Conservation (phyloP, 2,329 filamentous ascomycete species). For the Penicillium occitanis region DNA sequence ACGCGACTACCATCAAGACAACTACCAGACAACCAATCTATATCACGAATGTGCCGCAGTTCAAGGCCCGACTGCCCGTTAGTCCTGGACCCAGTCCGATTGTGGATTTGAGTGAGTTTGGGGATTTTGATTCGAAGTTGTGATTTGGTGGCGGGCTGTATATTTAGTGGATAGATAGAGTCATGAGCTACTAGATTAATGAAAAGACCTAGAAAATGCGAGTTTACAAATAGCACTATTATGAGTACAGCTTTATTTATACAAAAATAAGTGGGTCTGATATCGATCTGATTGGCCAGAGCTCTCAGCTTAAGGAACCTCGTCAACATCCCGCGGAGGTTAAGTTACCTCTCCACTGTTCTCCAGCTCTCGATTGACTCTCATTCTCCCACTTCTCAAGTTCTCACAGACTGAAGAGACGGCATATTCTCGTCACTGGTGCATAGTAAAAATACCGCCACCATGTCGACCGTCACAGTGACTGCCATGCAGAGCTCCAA, state of each 20-base stretch:
- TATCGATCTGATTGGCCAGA: constrained; percentile 9
- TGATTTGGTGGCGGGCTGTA: constrained; percentile 38
- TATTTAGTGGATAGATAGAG: constrained; percentile 10
- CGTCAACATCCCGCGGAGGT: constrained; percentile 17
- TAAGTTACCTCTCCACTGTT: not conserved
- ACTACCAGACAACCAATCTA: constrained; percentile 48
- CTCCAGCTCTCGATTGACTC: not conserved
- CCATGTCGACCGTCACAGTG: constrained; percentile 82
- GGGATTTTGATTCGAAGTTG: constrained; percentile 81
- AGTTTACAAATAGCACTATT: not conserved
- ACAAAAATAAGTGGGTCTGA: not conserved
- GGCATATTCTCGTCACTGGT: too few relatives aligned
- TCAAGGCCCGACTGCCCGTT: constrained; percentile 72
- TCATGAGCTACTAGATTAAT: not conserved
- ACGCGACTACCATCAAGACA: constrained; percentile 33
- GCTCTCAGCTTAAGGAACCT: constrained; percentile 14
- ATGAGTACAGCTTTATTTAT: not conserved
- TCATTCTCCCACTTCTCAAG: too few relatives aligned
- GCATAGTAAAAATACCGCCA: constrained; percentile 5
- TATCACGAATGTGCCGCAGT: constrained; percentile 76
- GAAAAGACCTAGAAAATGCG: not conserved
- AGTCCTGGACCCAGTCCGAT: constrained; percentile 72
- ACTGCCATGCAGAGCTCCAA: constrained; percentile 73
- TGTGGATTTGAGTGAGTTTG: constrained; percentile 76
- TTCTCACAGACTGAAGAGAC: too few relatives aligned